A percentile compares a stretch with the other conserved stretches of the same genome.
phyloP scores from a whole-genome alignment of 148 eudicot species.

The Dianthus caryophyllus region DNA sequence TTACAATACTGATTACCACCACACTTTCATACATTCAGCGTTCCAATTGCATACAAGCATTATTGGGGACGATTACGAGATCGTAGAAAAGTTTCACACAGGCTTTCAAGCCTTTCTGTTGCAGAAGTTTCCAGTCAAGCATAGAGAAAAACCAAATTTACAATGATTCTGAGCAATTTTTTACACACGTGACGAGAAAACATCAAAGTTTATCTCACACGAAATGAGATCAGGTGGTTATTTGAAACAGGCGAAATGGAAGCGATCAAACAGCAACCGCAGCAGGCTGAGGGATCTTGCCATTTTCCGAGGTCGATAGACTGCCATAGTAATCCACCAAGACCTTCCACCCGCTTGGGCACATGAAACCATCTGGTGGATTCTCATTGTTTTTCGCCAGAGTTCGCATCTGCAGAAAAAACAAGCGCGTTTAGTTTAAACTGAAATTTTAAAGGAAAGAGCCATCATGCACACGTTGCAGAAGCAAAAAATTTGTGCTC shows the following conservation, averaged over 20 bases:
- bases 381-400: constrained; percentile 72
- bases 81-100: constrained; percentile 3
- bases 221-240: neutral
- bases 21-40: no score
- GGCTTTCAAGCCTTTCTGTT: constrained; percentile 13
- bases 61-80: constrained; percentile 9
- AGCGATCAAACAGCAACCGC: constrained; percentile 30
- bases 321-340: constrained; percentile 63
- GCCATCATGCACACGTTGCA: no score
- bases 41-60: constrained; percentile 14
- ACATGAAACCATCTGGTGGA: constrained; percentile 85
- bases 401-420: constrained; percentile 64
- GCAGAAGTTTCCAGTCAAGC: neutral
- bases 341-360: constrained; percentile 75
- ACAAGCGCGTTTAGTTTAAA: neutral
- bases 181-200: constrained; percentile 12
- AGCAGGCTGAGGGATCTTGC: constrained; percentile 42
- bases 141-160: neutral
- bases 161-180: constrained; percentile 14
- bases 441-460: neutral
- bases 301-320: constrained; percentile 39
- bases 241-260: neutral
- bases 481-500: no score
- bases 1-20: no score
- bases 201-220: constrained; percentile 23